These are phyloP conservation scores for Didymella lethalis DNA, from an alignment of 2,329 filamentous ascomycete genomes.

Conservation along the genomic window DNA sequence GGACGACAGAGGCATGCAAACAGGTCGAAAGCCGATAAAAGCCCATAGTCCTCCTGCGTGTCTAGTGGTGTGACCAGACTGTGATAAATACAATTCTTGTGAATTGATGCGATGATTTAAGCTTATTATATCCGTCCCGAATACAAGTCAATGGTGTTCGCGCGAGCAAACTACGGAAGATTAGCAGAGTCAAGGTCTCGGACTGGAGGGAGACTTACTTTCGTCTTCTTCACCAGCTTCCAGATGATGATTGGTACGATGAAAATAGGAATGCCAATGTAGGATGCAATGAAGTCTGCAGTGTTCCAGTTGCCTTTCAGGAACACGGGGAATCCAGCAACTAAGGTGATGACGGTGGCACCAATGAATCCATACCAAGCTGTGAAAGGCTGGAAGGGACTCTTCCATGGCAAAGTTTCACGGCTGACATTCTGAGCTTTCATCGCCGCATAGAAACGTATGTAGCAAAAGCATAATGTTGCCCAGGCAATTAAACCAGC, in stretches of 20 bases:
- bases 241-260: slow-evolving; percentile 30
- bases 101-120: background rate
- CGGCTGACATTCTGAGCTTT: slow-evolving; percentile 67
- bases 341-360: slow-evolving; percentile 72
- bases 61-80: no score
- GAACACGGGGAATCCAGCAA: slow-evolving; percentile 78
- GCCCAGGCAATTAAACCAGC: slow-evolving; percentile 59
- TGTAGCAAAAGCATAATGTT: slow-evolving; percentile 69
- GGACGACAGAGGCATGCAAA: no score
- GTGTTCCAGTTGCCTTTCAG: slow-evolving; percentile 69
- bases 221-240: slow-evolving; percentile 28
- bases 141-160: slow-evolving; percentile 25
- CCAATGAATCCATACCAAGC: slow-evolving; percentile 68
- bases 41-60: no score
- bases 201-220: slow-evolving; percentile 6
- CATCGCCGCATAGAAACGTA: slow-evolving; percentile 73
- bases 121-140: slow-evolving; percentile 20
- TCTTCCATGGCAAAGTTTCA: slow-evolving; percentile 70
- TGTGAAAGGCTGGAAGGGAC: slow-evolving; percentile 71
- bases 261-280: slow-evolving; percentile 55
- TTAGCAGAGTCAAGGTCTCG: slow-evolving; percentile 1
- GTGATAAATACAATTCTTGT: no score
- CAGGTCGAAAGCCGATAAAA: no score
- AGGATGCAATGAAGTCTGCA: slow-evolving; percentile 57
- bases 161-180: slow-evolving; percentile 21